Conservation (phyloP, 306 rosid genomes). For the Abrus pulchellus region DNA sequence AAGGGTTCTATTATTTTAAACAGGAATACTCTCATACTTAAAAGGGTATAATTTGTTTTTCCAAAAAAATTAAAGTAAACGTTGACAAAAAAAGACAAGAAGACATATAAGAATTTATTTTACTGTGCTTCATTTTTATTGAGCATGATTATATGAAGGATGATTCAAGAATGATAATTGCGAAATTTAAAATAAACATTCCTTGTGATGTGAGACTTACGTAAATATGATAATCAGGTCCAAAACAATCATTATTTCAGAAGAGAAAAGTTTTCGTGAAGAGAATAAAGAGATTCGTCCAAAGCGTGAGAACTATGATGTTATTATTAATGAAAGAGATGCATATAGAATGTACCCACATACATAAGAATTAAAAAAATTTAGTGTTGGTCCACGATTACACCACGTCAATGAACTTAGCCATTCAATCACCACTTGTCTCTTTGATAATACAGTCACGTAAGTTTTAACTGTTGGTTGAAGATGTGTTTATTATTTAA, state of each 20-base stretch:
- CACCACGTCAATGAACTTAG: background rate
- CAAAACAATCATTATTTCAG: background rate
- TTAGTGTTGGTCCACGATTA: background rate
- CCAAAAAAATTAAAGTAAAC: too few species aligned
- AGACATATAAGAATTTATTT: too few species aligned
- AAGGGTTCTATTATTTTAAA: too few species aligned
- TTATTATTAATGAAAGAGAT: constrained; percentile 6
- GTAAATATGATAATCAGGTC: too few species aligned
- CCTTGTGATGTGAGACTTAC: background rate
- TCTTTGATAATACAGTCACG: background rate
- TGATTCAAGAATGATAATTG: too few species aligned
- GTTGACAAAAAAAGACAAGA: too few species aligned
- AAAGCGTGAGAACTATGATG: background rate
- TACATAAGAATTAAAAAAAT: background rate
- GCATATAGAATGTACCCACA: background rate
- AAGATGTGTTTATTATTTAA: background rate
- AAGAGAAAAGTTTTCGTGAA: background rate
- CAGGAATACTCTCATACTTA: too few species aligned
- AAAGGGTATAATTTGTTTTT: too few species aligned
- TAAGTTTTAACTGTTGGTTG: background rate
- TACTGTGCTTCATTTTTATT: too few species aligned
- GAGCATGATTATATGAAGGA: too few species aligned
- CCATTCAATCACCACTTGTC: background rate
- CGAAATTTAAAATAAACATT: background rate
- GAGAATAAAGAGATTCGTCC: background rate